Conservation (phyloP, 2,329 filamentous ascomycete genomes). For the Helicocarpus griseus region DNA sequence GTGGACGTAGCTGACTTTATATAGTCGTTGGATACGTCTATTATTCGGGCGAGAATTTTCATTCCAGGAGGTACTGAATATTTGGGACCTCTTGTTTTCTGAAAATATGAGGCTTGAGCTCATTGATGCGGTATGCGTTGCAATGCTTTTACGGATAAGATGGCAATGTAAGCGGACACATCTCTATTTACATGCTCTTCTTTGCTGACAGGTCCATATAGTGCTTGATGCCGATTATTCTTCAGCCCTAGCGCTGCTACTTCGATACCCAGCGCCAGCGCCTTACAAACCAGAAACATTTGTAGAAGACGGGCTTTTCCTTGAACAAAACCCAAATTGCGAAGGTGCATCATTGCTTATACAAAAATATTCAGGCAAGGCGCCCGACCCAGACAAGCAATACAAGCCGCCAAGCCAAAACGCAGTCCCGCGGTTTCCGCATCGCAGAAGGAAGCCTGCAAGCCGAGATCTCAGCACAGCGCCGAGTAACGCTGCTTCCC, state of each 20-base stretch:
- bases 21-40: slow-evolving; percentile 82
- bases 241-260: slow-evolving; percentile 65
- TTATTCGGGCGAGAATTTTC: slow-evolving; percentile 90
- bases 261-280: slow-evolving; percentile 68
- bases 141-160: slow-evolving; percentile 84
- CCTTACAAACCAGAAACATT: slow-evolving; percentile 65
- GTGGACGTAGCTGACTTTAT: slow-evolving; percentile 1
- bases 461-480: slow-evolving; percentile 6
- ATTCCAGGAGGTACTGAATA: slow-evolving; percentile 68
- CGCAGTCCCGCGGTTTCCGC: not conserved
- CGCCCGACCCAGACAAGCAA: slow-evolving; percentile 25
- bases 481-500: slow-evolving; percentile 20
- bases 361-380: slow-evolving; percentile 37
- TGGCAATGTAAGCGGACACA: slow-evolving; percentile 61
- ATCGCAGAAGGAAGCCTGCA: slow-evolving; percentile 6
- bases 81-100: slow-evolving; percentile 90
- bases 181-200: not conserved
- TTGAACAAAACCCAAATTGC: slow-evolving; percentile 34
- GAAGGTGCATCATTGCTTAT: slow-evolving; percentile 37
- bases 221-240: slow-evolving; percentile 85
- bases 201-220: slow-evolving; percentile 26
- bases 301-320: slow-evolving; percentile 67
- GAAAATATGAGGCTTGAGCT: slow-evolving; percentile 71
- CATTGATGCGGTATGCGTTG: slow-evolving; percentile 82
- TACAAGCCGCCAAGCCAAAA: not conserved